Evolutionary conservation across 768 basidiomycete species (phyloP).

Genomic region (Auriscalpium vulgare): DNA sequence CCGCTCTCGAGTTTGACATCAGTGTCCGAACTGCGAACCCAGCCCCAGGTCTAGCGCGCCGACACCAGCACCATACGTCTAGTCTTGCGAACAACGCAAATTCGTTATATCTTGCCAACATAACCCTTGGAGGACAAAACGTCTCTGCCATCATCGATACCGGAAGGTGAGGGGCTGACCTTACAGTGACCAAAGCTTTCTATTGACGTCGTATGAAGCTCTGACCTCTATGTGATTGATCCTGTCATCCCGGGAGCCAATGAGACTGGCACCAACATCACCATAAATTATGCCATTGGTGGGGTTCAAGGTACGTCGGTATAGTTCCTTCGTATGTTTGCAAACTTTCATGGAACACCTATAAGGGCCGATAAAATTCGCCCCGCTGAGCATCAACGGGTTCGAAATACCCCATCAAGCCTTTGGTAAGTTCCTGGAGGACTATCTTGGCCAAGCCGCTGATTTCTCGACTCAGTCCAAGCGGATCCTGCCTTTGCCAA

Average conservation of each 20-base stretch:
- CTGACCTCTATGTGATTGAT: constrained; percentile 55
- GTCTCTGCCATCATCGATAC: constrained; percentile 35
- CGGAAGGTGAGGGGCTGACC: constrained; percentile 29
- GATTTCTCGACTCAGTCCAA: too few species aligned
- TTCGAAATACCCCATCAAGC: constrained; percentile 38
- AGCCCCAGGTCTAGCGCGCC: too few species aligned
- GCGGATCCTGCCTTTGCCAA: too few species aligned
- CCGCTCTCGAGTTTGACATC: too few species aligned
- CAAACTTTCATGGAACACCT: background rate
- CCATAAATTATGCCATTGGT: constrained; percentile 47
- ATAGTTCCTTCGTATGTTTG: background rate
- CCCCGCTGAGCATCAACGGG: constrained; percentile 35
- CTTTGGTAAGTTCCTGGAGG: constrained; percentile 23
- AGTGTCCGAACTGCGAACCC: too few species aligned
- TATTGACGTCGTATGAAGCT: constrained; percentile 27
- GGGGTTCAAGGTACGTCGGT: constrained; percentile 25
- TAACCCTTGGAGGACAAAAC: constrained; percentile 28
- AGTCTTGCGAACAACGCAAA: constrained; percentile 19
- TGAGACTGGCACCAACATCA: constrained; percentile 29
- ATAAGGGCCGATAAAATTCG: constrained; percentile 35
- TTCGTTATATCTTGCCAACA: constrained; percentile 29
- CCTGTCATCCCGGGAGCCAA: constrained; percentile 29
- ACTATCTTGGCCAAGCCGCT: too few species aligned
- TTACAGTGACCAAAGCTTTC: too few species aligned
- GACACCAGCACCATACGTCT: too few species aligned